Base-by-base conservation (phyloP, 2,329 filamentous ascomycete species). In the Sarocladium oryzae region DNA sequence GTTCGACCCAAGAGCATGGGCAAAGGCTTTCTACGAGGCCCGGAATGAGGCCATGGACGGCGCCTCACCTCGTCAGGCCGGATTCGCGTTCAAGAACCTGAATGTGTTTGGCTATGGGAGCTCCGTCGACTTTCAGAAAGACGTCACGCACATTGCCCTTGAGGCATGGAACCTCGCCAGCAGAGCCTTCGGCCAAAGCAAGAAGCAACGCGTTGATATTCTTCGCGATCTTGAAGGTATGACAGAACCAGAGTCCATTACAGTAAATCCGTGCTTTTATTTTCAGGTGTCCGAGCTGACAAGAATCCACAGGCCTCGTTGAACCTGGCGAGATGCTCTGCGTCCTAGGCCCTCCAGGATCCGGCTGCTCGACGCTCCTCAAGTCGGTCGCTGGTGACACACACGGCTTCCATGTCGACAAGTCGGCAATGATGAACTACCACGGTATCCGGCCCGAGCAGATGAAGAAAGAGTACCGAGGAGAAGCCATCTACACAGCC, bases 401-500 rank as follows among this genome's bases (percentile, higher is more conserved):
- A 0, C 76, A 85, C 54, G 84, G 83, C 15, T 76, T 85, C 55
- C 75, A 76, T 53, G 71, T 87, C 4, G 77, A 82, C 18, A 63
- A 79, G 15, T 69, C 70, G 15, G 78, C 79, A 0, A 71, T 79
- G 41, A 69, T 87, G 53, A 84, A 86, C 63, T 88, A 86, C 57
- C 78, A 85, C 58, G 81, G 84, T 57, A 76, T 89, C 60, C 72
- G 79, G 2, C 77, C 87, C 52, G 70, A 87, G 61, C 79, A 89
- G 62, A 92, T 93, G 86, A 81, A 87, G 68, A 81, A 79, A 10
- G 74, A 79, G 55, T 90, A 92, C 70, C 84, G 87, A 24, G 89
- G 89, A 57, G 89, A 95, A 68, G 87, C 87, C 55, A 91, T 93
- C 64, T 93, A 93, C 69, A 91, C 87, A 0, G 87, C 87, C 53